These are phyloP conservation scores for Epicoccum sorghinum DNA, from an alignment of 2,329 filamentous ascomycete genomes.

Conservation along the genomic window DNA sequence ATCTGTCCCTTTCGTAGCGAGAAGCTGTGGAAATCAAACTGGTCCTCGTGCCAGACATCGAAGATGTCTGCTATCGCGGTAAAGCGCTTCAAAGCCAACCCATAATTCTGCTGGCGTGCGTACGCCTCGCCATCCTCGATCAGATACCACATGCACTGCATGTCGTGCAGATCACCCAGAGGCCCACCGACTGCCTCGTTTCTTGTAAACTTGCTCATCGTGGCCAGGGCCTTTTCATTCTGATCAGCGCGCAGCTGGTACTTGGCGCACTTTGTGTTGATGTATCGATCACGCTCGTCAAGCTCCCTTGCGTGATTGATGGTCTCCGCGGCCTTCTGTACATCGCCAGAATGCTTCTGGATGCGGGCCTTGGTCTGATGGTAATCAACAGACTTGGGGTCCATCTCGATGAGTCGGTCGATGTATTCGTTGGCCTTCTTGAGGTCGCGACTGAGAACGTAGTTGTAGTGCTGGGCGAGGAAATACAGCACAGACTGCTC, in stretches of 20 bases:
- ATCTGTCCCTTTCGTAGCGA: slow-evolving; percentile 97
- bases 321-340: slow-evolving; percentile 77
- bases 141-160: slow-evolving; percentile 98
- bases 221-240: slow-evolving; percentile 82
- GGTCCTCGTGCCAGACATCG: slow-evolving; percentile 96
- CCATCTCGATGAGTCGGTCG: slow-evolving; percentile 80
- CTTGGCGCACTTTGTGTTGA: slow-evolving; percentile 97
- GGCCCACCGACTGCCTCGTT: slow-evolving; percentile 89
- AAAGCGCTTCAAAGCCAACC: slow-evolving; percentile 89
- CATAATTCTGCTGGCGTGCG: slow-evolving; percentile 78
- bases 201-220: slow-evolving; percentile 91
- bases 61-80: slow-evolving; percentile 90
- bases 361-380: slow-evolving; percentile 95
- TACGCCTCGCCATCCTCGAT: slow-evolving; percentile 94
- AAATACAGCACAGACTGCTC: slow-evolving; percentile 86
- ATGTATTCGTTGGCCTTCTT: slow-evolving; percentile 81
- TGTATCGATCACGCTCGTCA: slow-evolving; percentile 91
- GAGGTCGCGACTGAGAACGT: slow-evolving; percentile 83
- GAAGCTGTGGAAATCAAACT: slow-evolving; percentile 98
- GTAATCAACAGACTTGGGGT: slow-evolving; percentile 84
- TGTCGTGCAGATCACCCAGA: slow-evolving; percentile 88
- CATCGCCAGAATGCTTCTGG: slow-evolving; percentile 86
- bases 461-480: slow-evolving; percentile 96
- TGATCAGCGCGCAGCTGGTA: slow-evolving; percentile 94
- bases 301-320: slow-evolving; percentile 88